These are phyloP conservation scores for Rubia tinctorum DNA, from an alignment of 305 asterid species.

Conservation along the genomic window DNA sequence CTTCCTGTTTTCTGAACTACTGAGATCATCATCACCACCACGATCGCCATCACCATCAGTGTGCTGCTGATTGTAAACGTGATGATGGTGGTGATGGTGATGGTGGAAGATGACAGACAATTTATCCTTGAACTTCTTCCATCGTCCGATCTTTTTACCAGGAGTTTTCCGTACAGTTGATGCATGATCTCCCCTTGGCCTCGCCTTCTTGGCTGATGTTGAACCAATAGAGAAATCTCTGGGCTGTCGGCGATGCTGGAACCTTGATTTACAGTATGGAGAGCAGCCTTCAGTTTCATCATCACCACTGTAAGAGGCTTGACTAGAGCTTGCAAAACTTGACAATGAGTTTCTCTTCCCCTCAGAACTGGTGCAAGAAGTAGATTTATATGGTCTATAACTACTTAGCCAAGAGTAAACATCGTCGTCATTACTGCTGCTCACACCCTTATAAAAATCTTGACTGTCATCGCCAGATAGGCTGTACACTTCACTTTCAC, in stretches of 20 bases:
- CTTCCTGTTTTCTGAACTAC: slow-evolving; percentile 20
- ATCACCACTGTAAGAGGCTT: not conserved
- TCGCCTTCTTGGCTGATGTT: slow-evolving; percentile 26
- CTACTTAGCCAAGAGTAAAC: slow-evolving; percentile 32
- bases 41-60: slow-evolving; percentile 20
- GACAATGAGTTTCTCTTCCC: slow-evolving; percentile 21
- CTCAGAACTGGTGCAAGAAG: slow-evolving; percentile 27
- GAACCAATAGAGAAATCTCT: slow-evolving; percentile 23
- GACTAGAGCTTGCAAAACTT: slow-evolving; percentile 20
- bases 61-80: slow-evolving; percentile 32
- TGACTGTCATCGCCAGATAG: slow-evolving; percentile 21
- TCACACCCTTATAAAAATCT: slow-evolving; percentile 20
- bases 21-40: slow-evolving; percentile 13
- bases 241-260: slow-evolving; percentile 19
- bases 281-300: slow-evolving; percentile 15
- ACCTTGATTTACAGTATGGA: slow-evolving; percentile 19
- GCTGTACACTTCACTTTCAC: slow-evolving; percentile 21
- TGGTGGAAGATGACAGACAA: slow-evolving; percentile 56
- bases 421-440: slow-evolving; percentile 31
- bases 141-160: slow-evolving; percentile 35
- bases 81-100: slow-evolving; percentile 56
- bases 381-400: slow-evolving; percentile 11
- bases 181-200: slow-evolving; percentile 24
- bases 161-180: slow-evolving; percentile 18
- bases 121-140: slow-evolving; percentile 59